Conservation (phyloP, 176 grass and related monocot genomes). For the Eleusine coracana region DNA sequence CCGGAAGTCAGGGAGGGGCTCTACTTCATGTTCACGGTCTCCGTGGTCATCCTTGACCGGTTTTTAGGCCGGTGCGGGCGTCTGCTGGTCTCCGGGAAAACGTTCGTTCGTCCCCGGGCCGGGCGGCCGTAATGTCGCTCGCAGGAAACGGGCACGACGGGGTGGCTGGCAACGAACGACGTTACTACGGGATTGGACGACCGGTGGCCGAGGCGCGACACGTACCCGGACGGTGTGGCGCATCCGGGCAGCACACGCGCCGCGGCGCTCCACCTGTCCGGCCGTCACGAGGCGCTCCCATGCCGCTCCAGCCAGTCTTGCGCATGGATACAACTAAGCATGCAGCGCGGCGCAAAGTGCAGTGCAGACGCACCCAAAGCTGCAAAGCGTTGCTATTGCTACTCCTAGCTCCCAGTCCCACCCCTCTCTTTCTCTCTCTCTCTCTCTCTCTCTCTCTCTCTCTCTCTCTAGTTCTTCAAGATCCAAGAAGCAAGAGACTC, state of each 20-base stretch:
- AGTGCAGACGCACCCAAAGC: slow-evolving; percentile 24
- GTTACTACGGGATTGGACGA: not conserved
- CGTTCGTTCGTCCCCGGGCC: not conserved
- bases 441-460: not conserved
- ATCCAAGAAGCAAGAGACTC: slow-evolving; percentile 33
- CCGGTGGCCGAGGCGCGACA: not conserved
- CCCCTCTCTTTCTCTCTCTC: not conserved
- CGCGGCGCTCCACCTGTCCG: slow-evolving; percentile 43
- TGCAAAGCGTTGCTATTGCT: not conserved
- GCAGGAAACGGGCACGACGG: slow-evolving; percentile 16
- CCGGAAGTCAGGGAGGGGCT: too few relatives aligned
- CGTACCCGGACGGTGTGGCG: slow-evolving; percentile 33
- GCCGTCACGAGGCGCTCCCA: slow-evolving; percentile 27
- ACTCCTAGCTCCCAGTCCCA: not conserved
- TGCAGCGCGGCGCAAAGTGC: not conserved
- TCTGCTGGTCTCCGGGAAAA: too few relatives aligned
- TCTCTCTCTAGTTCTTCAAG: slow-evolving; percentile 3
- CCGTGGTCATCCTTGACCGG: not conserved
- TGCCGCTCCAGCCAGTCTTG: not conserved
- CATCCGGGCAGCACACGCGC: slow-evolving; percentile 26
- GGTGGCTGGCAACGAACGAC: not conserved
- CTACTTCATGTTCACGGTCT: not conserved
- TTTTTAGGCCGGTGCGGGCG: not conserved
- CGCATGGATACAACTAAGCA: slow-evolving; percentile 23
- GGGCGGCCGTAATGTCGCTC: not conserved